Conservation (phyloP, 441 rosid genomes). For the Isatis lusitanica region DNA sequence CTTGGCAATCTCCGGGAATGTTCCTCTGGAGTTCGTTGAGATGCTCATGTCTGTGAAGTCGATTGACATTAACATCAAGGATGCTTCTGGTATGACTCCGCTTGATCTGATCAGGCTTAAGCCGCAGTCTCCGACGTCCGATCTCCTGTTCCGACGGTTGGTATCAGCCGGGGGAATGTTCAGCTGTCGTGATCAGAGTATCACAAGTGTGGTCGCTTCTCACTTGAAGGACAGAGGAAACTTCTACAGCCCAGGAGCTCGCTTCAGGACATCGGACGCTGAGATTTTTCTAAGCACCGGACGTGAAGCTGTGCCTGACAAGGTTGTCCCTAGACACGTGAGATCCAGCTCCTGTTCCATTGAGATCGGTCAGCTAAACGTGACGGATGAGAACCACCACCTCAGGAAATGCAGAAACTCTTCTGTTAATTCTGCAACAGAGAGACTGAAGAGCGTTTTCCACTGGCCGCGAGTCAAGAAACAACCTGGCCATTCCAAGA, state of each 20-base stretch:
- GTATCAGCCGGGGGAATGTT: slow-evolving; percentile 87
- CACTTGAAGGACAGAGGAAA: slow-evolving; percentile 72
- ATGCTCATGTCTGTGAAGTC: slow-evolving; percentile 77
- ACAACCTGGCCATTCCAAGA: slow-evolving; percentile 45
- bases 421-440: slow-evolving; percentile 58
- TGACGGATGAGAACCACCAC: slow-evolving; percentile 43
- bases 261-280: slow-evolving; percentile 66
- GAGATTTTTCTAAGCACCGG: slow-evolving; percentile 78
- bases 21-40: slow-evolving; percentile 71
- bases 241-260: slow-evolving; percentile 82
- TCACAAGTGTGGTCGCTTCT: slow-evolving; percentile 77
- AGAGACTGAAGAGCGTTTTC: slow-evolving; percentile 60
- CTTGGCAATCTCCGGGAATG: slow-evolving; percentile 74
- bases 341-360: slow-evolving; percentile 51
- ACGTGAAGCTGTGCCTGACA: slow-evolving; percentile 50
- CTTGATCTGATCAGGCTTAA: slow-evolving; percentile 81
- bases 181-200: slow-evolving; percentile 58
- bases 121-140: slow-evolving; percentile 77
- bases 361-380: slow-evolving; percentile 44
- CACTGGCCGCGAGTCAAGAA: slow-evolving; percentile 65
- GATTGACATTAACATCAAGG: slow-evolving; percentile 65
- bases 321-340: slow-evolving; percentile 42
- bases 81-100: slow-evolving; percentile 76
- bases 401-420: slow-evolving; percentile 47
- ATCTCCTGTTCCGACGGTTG: slow-evolving; percentile 67